Percentiles rank a stretch among this genome's conserved stretches.
These are phyloP conservation scores for Physcomitrium patens DNA, from an alignment of 225 moss, liverwort and hornwort genomes.

Conservation along the genomic window DNA sequence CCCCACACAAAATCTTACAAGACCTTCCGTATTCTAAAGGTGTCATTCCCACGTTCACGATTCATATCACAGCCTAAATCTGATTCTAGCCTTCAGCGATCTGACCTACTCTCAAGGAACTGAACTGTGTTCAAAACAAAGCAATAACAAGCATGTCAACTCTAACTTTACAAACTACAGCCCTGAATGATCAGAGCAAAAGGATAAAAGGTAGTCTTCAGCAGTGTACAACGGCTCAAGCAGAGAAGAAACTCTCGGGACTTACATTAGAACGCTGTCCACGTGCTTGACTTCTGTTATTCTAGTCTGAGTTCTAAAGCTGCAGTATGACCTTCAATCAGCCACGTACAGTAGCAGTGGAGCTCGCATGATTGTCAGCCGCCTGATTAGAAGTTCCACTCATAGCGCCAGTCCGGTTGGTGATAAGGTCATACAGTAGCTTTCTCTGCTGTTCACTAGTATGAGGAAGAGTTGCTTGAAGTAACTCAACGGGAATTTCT, in stretches of 20 bases:
- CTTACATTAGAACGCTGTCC: constrained; percentile 37
- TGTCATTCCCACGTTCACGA: constrained; percentile 22
- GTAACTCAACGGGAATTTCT: constrained; percentile 95
- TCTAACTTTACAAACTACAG: constrained; percentile 60
- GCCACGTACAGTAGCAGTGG: constrained; percentile 67
- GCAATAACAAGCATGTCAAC: constrained; percentile 43
- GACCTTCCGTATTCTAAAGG: constrained; percentile 11
- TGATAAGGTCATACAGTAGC: constrained; percentile 77
- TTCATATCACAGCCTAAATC: constrained; percentile 30
- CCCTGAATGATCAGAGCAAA: constrained; percentile 29
- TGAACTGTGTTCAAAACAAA: constrained; percentile 33
- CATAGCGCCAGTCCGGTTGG: constrained; percentile 81
- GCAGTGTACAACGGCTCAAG: constrained; percentile 50
- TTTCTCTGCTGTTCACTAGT: constrained; percentile 97
- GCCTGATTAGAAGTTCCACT: constrained; percentile 56
- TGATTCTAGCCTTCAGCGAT: constrained; percentile 12
- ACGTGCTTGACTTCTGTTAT: constrained; percentile 17
- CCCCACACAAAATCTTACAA: constrained; percentile 64
- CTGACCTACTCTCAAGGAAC: constrained; percentile 18
- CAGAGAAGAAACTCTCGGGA: constrained; percentile 25
- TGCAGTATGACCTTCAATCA: constrained; percentile 31
- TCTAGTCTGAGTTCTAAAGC: not conserved
- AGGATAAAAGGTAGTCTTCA: constrained; percentile 37
- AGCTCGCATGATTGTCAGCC: constrained; percentile 65
- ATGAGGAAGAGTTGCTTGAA: constrained; percentile 93